Evolutionary conservation across 2,329 filamentous ascomycete species (phyloP), one percentile per base, ranked within the genome.

Genomic region (Malbranchea cinnamomea): DNA sequence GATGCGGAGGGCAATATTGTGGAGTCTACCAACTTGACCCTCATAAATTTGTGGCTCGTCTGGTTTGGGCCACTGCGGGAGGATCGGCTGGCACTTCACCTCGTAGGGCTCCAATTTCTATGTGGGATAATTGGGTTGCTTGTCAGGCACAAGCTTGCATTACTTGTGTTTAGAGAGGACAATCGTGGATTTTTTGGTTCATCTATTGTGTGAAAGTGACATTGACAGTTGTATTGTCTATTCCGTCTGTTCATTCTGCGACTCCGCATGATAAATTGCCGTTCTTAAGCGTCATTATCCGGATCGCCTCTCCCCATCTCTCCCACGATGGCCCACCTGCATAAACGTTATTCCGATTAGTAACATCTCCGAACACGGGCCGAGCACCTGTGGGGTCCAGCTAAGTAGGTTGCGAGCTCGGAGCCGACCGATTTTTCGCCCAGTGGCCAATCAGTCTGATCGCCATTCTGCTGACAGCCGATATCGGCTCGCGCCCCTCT

Each of bases 11-110:
- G 80, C 6, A 59, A 65, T 41, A 78, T 95, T 43, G 60, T 72
- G 14, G 78, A 89, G 55, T 87, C 76, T 12, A 83, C 74, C 40
- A 98, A 98, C 54, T 68, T 98, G 39, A 98, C 89, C 6, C 69
- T 98, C 27, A 65, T 98, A 41, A 98, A 98, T 51, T 67, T 98
- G 33, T 98, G 87, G 87, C 63, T 98, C 38, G 81, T 95, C 30
- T 92, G 84, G 81, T 77, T 85, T 51, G 89, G 89, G 0, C 85
- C 89, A 2, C 70, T 92, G 65, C 71, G 80, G 38, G 89, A 98
- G 53, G 80, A 93, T 56, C 67, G 71, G 26, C 64, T 98, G 31
- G 81, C 83, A 15, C 62, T 73, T 48, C 82, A 89, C 52, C 67
- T 98, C 37, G 68, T 89, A 26, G 58, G 59, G n/a, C 68, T 94